Base-by-base conservation (phyloP, 106 monocot genomes). In the Acanthochlamys bracteata region DNA sequence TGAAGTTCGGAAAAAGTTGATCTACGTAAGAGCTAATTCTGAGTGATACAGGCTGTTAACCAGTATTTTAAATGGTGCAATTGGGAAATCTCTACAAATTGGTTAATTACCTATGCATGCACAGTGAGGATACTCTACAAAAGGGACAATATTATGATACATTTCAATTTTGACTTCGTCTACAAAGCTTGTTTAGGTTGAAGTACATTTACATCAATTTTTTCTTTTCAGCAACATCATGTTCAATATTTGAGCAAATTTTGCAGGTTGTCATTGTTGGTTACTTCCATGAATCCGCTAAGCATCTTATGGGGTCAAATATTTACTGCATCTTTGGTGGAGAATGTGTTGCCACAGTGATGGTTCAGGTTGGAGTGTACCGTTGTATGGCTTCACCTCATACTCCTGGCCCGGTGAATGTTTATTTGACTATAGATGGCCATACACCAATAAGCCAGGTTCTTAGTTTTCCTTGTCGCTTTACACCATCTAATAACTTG, bases 241-340 rank as follows among this genome's bases (percentile, higher is more conserved):
- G n/a, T n/a, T n/a, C n/a, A n/a, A 61, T 11, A 20, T 25, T 9
- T 16, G 33, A 40, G 22, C 7, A 39, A 40, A 19, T 12, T 57
- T 16, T 82, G 71, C 76, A 98, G 96, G 76, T 92, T 13, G 27
- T 98, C 22, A 76, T 98, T 49, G 72, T 92, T 68, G 96, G 96
- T 41, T 17, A 63, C 57, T 98, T 88, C 66, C 12, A 27, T 55
- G 96, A 85, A 55, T 65, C 81, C 24, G 65, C 80, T 65, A 81
- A 74, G 40, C 76, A 92, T 73, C 68, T 85, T 27, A 51, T 46
- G 53, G 55, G 46, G 42, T 79, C 80, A 14, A 78, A 68, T 25
- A 17, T 98, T 39, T 83, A 71, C 53, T 83, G 78, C 47, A 63
- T 75, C 25, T 58, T 92, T 69, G 92, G 85, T 40, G 73, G 76